phyloP scores from a whole-genome alignment of 192 early-diverging fungal genomes.

The Lobosporangium transversale region DNA sequence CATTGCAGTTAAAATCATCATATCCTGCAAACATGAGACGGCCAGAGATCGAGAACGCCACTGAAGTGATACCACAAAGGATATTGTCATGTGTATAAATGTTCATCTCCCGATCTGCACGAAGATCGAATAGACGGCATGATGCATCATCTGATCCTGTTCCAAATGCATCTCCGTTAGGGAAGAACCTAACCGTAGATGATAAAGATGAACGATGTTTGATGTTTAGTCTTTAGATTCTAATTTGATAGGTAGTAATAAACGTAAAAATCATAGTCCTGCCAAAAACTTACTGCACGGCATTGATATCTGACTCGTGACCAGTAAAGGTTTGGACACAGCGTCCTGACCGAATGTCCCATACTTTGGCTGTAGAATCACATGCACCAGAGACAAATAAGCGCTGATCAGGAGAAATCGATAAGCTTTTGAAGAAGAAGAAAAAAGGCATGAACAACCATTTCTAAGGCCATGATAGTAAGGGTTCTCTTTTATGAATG shows the following conservation, averaged over 20 bases:
- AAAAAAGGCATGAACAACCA: not conserved
- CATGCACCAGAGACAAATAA: constrained; percentile 99
- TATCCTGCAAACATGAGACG: constrained; percentile 98
- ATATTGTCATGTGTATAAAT: constrained; percentile 99
- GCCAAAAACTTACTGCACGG: constrained; percentile 81
- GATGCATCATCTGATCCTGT: constrained; percentile 99
- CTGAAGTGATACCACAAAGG: constrained; percentile 97
- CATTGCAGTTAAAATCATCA: constrained; percentile 99
- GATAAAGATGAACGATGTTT: not conserved
- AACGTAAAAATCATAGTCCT: not conserved
- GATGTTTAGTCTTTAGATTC: too few relatives aligned
- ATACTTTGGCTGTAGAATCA: constrained; percentile 97
- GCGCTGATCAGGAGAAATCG: constrained; percentile 91
- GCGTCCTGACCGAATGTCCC: constrained; percentile 96
- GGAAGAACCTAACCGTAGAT: constrained; percentile 84
- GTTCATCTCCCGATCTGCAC: constrained; percentile 98
- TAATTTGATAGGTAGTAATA: too few relatives aligned
- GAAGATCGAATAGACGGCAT: constrained; percentile 96
- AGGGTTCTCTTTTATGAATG: not conserved
- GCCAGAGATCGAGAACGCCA: constrained; percentile 97
- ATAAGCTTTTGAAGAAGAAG: constrained; percentile 65
- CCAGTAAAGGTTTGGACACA: constrained; percentile 99
- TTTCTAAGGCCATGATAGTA: too few relatives aligned
- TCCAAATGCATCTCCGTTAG: constrained; percentile 97
- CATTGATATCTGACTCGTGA: constrained; percentile 99